Evolutionary conservation across 1,139 yeast genomes (phyloP).

Genomic region (Yueomyces sp.): DNA sequence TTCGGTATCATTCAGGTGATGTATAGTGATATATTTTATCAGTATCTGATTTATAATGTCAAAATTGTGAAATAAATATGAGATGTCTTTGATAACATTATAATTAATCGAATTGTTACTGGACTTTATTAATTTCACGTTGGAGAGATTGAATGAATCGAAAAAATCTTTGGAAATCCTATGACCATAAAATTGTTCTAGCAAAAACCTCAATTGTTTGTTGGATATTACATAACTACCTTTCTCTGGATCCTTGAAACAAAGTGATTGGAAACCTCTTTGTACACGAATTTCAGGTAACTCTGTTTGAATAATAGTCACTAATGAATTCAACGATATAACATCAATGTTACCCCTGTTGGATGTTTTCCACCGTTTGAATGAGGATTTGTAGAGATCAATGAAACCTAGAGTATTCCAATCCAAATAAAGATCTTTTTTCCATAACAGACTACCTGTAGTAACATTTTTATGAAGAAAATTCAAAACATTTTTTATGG

Average conservation of each 20-base stretch:
- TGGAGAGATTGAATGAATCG: conserved; percentile 23
- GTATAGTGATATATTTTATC: conserved; percentile 22
- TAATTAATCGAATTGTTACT: conserved; percentile 23
- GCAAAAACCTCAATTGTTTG: conserved; percentile 23
- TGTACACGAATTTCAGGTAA: conserved; percentile 24
- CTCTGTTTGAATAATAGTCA: conserved; percentile 27
- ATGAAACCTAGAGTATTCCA: conserved; percentile 18
- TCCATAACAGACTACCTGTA: conserved; percentile 22
- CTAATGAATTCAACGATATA: conserved; percentile 23
- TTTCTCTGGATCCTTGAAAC: conserved; percentile 16
- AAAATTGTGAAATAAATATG: conserved; percentile 27
- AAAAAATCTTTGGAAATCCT: conserved; percentile 26
- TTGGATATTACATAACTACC: conserved; percentile 23
- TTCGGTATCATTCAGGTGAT: conserved; percentile 18
- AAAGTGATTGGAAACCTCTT: conserved; percentile 18
- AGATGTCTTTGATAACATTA: conserved; percentile 27
- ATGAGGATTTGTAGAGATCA: conserved; percentile 1
- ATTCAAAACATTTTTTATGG: conserved; percentile 23
- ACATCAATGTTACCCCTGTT: conserved; percentile 4
- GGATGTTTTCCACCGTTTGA: conserved; percentile 5
- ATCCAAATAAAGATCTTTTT: conserved; percentile 17
- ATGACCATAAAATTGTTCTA: conserved; percentile 26
- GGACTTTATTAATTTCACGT: conserved; percentile 17
- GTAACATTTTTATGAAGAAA: conserved; percentile 15
- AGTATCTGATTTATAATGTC: conserved; percentile 28